A percentile compares a stretch with the other conserved stretches of the same genome.
Conservation (phyloP, 805 yeast species). For the Ogataea angusta region DNA sequence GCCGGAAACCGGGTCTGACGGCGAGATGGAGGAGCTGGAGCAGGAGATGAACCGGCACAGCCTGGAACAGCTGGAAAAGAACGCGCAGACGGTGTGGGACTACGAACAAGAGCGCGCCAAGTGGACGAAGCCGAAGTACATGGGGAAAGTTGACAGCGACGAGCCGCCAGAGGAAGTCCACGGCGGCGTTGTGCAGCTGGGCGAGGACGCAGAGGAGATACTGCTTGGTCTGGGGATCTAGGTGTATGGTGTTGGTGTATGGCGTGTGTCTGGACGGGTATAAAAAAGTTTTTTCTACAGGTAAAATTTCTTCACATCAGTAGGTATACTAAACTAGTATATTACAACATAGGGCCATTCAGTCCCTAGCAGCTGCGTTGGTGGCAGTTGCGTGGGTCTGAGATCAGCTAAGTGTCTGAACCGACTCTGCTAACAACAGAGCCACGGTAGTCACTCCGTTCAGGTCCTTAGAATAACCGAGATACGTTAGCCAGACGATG, state of each 20-base stretch:
- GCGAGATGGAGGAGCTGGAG: conserved; percentile 35
- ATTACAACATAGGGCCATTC: conserved; percentile 48
- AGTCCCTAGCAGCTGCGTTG: conserved; percentile 19
- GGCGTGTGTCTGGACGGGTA: conserved; percentile 15
- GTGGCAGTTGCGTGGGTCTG: conserved; percentile 13
- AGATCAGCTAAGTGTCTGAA: conserved; percentile 59
- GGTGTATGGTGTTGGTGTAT: conserved; percentile 9
- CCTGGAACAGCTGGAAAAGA: conserved; percentile 27
- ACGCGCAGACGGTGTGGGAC: conserved; percentile 52
- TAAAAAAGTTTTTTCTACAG: conserved; percentile 3
- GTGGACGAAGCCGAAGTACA: conserved; percentile 46
- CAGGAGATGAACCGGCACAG: conserved; percentile 36
- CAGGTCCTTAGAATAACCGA: conserved; percentile 62
- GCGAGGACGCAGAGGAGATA: conserved; percentile 29
- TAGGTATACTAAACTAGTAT: conserved; percentile 73
- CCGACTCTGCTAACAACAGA: conserved; percentile 71
- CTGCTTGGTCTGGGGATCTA: conserved; percentile 25
- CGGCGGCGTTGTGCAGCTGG: conserved; percentile 30
- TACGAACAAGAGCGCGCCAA: conserved; percentile 48
- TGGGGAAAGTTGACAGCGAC: conserved; percentile 13
- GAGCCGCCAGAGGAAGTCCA: conserved; percentile 9
- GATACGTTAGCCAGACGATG: conserved; percentile 34
- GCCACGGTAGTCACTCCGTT: conserved; percentile 73
- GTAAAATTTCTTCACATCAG: conserved; percentile 50
- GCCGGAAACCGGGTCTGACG: conserved; percentile 29